These are phyloP conservation scores for Globisporangium parvum DNA, from an alignment of 352 stramenopile genomes.

Conservation along the genomic window DNA sequence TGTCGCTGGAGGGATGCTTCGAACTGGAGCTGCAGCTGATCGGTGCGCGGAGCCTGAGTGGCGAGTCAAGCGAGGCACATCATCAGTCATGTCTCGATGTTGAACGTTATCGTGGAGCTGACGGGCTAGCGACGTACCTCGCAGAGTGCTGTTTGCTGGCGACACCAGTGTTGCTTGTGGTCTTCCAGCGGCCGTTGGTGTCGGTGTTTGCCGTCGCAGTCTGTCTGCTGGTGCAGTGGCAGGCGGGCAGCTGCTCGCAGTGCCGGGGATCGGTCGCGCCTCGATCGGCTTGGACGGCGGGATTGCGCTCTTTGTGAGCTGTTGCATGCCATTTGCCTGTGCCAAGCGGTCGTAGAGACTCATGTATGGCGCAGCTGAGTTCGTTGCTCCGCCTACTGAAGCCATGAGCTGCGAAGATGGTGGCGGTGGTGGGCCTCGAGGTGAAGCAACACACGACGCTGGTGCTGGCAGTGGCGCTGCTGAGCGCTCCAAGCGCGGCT, in stretches of 20 bases:
- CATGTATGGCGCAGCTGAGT: slow-evolving; percentile 30
- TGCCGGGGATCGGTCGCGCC: background rate
- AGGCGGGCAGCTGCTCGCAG: background rate
- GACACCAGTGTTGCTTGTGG: background rate
- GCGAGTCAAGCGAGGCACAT: background rate
- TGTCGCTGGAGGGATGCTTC: background rate
- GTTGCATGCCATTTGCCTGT: slow-evolving; percentile 34
- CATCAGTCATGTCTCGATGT: no score
- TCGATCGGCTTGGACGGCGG: slow-evolving; percentile 34
- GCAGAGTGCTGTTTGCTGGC: slow-evolving; percentile 11
- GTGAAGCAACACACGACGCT: background rate
- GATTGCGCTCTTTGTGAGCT: slow-evolving; percentile 21
- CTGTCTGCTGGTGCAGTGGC: slow-evolving; percentile 3
- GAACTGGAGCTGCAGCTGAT: background rate
- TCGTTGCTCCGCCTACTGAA: background rate
- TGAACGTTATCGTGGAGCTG: background rate
- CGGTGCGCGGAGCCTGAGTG: background rate
- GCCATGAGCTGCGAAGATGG: background rate
- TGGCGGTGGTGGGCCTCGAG: background rate
- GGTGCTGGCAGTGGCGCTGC: background rate
- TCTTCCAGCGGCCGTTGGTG: background rate
- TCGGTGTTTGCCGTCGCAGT: slow-evolving; percentile 1
- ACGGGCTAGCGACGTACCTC: slow-evolving; percentile 9
- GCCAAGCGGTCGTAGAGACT: slow-evolving; percentile 66
- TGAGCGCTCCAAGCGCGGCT: background rate